phyloP scores from a whole-genome alignment of 2,329 filamentous ascomycete species.

The Chalara sp. region DNA sequence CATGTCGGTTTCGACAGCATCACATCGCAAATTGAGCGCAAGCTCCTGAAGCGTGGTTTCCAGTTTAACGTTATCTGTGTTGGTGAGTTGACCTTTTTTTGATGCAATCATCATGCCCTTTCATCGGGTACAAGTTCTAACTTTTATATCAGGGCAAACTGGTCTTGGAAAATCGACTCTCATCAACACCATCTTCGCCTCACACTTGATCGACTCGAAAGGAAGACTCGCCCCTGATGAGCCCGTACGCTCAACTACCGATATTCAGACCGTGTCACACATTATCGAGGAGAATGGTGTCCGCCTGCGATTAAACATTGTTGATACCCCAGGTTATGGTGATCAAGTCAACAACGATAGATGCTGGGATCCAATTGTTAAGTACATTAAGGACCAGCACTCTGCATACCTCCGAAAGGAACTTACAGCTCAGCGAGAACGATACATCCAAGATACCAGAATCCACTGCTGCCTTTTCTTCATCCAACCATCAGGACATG shows the following conservation, averaged over 20 bases:
- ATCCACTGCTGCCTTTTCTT: constrained; percentile 99
- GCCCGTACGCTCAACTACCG: constrained; percentile 88
- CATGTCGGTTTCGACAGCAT: constrained; percentile 99
- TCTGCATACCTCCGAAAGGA: constrained; percentile 98
- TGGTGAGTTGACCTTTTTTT: constrained; percentile 57
- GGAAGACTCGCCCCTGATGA: constrained; percentile 89
- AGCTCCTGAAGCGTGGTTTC: constrained; percentile 98
- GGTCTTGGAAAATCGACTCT: constrained; percentile 97
- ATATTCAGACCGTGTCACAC: constrained; percentile 96
- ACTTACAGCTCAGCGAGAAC: constrained; percentile 96
- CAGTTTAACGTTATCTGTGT: constrained; percentile 99
- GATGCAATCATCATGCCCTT: not conserved
- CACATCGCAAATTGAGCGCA: constrained; percentile 98
- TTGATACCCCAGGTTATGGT: constrained; percentile 96
- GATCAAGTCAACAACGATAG: constrained; percentile 99
- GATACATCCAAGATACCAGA: constrained; percentile 97
- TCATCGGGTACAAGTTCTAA: constrained; percentile 12
- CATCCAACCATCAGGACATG: constrained; percentile 97
- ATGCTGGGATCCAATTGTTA: constrained; percentile 99
- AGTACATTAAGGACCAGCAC: constrained; percentile 99
- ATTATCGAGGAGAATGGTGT: constrained; percentile 99
- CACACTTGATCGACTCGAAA: constrained; percentile 98
- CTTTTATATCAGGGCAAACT: constrained; percentile 68
- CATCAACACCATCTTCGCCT: constrained; percentile 99
- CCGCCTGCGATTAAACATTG: constrained; percentile 94